phyloP scores from a whole-genome alignment of 1,284 basidiomycete species.

The Pascua guehoae region DNA sequence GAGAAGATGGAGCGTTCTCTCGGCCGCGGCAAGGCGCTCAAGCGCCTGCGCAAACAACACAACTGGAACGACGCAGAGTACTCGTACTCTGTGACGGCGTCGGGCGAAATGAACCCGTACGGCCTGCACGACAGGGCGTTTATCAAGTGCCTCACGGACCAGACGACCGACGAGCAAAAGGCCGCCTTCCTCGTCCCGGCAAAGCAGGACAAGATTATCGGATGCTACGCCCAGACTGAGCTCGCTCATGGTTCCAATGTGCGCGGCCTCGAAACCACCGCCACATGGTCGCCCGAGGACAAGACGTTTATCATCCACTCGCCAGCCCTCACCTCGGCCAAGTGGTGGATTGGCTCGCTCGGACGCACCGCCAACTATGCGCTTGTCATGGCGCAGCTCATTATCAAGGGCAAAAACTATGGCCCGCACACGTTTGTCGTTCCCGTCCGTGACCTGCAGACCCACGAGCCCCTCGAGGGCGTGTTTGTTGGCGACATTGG shows the following conservation, averaged over 20 bases:
- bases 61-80: constrained; percentile 8
- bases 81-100: background rate
- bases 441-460: constrained; percentile 54
- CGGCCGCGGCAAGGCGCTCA: constrained; percentile 11
- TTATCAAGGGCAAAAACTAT: constrained; percentile 54
- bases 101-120: constrained; percentile 10
- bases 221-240: constrained; percentile 57
- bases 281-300: constrained; percentile 54
- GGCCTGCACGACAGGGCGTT: constrained; percentile 14
- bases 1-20: constrained; percentile 8
- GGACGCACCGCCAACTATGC: constrained; percentile 58
- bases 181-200: constrained; percentile 11
- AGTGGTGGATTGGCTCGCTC: constrained; percentile 59
- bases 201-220: constrained; percentile 44
- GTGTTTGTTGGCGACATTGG: constrained; percentile 58
- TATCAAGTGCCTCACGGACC: constrained; percentile 12
- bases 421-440: constrained; percentile 59
- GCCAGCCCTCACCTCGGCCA: constrained; percentile 52
- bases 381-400: constrained; percentile 57
- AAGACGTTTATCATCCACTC: constrained; percentile 59
- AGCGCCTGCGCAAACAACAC: constrained; percentile 6
- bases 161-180: constrained; percentile 12
- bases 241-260: constrained; percentile 55
- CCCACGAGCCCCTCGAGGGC: constrained; percentile 52
- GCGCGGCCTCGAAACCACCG: constrained; percentile 58